Conservation (phyloP, 225 moss, liverwort and hornwort genomes). For the Polytrichum commune region DNA sequence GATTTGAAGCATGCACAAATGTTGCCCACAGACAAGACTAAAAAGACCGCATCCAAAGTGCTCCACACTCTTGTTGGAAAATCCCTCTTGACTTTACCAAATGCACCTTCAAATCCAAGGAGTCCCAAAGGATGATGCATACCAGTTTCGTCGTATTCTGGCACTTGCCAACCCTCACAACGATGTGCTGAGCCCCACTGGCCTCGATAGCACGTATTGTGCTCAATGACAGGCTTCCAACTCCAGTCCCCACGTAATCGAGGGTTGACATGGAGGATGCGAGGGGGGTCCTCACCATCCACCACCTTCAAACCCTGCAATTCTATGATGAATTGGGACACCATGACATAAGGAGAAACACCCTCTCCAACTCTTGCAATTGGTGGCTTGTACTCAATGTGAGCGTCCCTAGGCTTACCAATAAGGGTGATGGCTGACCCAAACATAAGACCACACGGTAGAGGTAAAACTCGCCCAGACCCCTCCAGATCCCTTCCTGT, state of each 20-base stretch:
- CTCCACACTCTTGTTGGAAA: no score
- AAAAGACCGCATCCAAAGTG: background rate
- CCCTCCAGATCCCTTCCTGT: conserved; percentile 26
- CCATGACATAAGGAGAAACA: conserved; percentile 55
- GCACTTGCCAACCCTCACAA: conserved; percentile 53
- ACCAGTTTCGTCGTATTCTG: conserved; percentile 47
- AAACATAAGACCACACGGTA: conserved; percentile 63
- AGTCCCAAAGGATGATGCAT: conserved; percentile 1
- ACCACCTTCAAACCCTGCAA: conserved; percentile 57
- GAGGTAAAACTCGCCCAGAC: conserved; percentile 38
- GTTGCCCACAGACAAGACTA: background rate
- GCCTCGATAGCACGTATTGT: conserved; percentile 58
- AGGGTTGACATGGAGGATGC: conserved; percentile 62
- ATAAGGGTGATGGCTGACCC: conserved; percentile 57
- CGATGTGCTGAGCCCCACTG: conserved; percentile 63
- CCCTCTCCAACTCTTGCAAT: conserved; percentile 56
- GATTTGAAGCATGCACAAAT: background rate
- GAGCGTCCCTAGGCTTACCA: conserved; percentile 47
- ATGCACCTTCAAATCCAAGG: no score
- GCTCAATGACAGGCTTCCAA: conserved; percentile 71
- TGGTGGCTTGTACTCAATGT: conserved; percentile 53
- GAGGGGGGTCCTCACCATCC: conserved; percentile 53
- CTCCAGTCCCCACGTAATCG: conserved; percentile 62
- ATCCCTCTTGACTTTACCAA: no score
- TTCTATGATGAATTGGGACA: conserved; percentile 57